Conservation (phyloP, 2,329 filamentous ascomycete genomes). For the Helotiales sp. region DNA sequence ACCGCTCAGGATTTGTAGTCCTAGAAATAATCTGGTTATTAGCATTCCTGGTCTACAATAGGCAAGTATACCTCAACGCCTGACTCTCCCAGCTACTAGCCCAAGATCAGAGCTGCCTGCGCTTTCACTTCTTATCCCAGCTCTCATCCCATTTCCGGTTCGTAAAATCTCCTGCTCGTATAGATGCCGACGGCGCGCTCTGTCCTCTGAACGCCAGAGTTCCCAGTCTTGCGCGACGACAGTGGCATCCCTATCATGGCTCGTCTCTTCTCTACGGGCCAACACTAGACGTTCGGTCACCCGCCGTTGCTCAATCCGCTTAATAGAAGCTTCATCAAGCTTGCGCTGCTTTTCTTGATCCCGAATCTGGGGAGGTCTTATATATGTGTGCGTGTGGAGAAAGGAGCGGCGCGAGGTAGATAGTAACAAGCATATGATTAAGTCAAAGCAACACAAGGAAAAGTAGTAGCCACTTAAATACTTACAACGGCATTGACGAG, state of each 20-base stretch:
- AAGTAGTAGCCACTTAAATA: neutral
- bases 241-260: neutral
- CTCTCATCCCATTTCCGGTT: neutral
- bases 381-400: neutral
- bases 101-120: no score
- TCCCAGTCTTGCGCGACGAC: neutral
- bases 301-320: no score
- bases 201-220: neutral
- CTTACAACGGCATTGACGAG: neutral
- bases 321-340: neutral
- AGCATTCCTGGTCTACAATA: neutral
- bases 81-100: neutral
- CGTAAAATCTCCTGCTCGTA: neutral
- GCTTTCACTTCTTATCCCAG: neutral
- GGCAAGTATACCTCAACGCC: neutral
- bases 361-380: neutral
- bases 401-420: neutral
- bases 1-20: neutral
- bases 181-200: neutral
- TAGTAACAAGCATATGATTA: neutral
- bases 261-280: neutral
- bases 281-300: neutral
- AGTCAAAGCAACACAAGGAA: neutral
- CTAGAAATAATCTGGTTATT: neutral
- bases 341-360: neutral